Evolutionary conservation across 495 filamentous ascomycete species (phyloP), one percentile per base, ranked within the genome.

Genomic region (Geopyxis carbonaria): DNA sequence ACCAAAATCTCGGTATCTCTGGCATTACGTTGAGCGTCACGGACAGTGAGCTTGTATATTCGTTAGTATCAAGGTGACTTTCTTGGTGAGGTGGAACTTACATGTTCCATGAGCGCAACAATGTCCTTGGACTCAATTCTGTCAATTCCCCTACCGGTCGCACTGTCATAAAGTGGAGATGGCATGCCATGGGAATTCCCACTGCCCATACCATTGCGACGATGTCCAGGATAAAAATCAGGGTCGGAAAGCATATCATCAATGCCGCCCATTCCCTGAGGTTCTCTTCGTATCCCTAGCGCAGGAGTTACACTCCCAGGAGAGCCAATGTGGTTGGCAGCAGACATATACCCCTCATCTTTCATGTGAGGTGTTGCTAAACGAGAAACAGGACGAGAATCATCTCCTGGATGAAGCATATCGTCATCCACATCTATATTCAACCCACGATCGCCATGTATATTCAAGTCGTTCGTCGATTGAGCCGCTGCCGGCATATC

Each of bases 41-140:
- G 76, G 45, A 94, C 91, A 55, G 89, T 95, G 44, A 97, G 77
- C 69, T 86, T n/a, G 38, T 22, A 50, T 44, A 13, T 25, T 5
- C n/a, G 53, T 73, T 44, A 73, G 58, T 38, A 56, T 25, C 11
- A 27, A 21, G 45, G 31, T 6, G 7, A 43, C 31, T 5, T 15
- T 13, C 31, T 14, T 6, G 19, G 19, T 14, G 18, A 14, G 30
- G 27, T 34, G 23, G 30, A 24, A 63, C 75, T 70, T 65, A 80
- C 75, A 57, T 92, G 89, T 54, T 99, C 86, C 89, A 99, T 95
- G 19, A 99, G 64, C 28, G 89, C 85, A 46, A 95, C 76, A 50
- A 99, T 91, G 56, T 99, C 91, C 60, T 93, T 87, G 4, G 83
- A 93, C 57, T 99, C 76, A 42, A 99, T 99, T 27, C 76, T 68